These are phyloP conservation scores for Rhytidhysteron rufulum DNA, from an alignment of 2,329 filamentous ascomycete genomes.

Conservation along the genomic window DNA sequence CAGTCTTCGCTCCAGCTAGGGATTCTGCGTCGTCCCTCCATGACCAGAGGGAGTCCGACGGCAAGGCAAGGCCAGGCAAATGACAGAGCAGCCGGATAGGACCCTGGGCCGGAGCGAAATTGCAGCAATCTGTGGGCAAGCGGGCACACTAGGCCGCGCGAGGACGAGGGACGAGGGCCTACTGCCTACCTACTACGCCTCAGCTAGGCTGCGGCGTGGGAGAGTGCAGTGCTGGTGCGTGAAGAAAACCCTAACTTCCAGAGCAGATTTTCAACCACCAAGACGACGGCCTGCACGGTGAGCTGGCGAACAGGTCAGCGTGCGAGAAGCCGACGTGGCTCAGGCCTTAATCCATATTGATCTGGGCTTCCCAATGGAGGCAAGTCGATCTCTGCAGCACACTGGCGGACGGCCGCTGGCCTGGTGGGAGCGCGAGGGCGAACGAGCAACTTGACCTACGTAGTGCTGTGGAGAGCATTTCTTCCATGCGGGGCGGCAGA, in stretches of 20 bases:
- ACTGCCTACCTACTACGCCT: neutral
- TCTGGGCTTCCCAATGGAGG: conserved; percentile 2
- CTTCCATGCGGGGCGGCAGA: conserved; percentile 1
- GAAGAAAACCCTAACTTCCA: conserved; percentile 1
- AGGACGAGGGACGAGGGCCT: conserved; percentile 1
- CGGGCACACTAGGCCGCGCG: too few relatives aligned
- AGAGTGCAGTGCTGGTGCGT: conserved; percentile 2
- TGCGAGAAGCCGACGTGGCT: conserved; percentile 2
- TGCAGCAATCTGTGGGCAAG: conserved; percentile 1
- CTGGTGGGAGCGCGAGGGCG: neutral
- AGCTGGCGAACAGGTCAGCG: neutral
- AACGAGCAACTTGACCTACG: too few relatives aligned
- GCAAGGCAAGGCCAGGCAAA: too few relatives aligned
- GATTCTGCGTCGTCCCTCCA: too few relatives aligned
- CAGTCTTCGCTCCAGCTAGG: neutral
- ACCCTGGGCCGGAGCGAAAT: neutral
- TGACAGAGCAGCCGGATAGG: neutral
- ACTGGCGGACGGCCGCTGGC: neutral
- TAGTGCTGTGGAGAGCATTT: too few relatives aligned
- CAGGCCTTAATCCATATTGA: conserved; percentile 3
- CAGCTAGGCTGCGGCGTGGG: conserved; percentile 1
- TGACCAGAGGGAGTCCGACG: neutral
- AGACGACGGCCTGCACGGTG: conserved; percentile 1
- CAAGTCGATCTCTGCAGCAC: conserved; percentile 3
- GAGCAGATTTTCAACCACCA: conserved; percentile 1